These are phyloP conservation scores for Phaeoacremonium minimum DNA, from an alignment of 2,329 filamentous ascomycete species.

Conservation along the genomic window DNA sequence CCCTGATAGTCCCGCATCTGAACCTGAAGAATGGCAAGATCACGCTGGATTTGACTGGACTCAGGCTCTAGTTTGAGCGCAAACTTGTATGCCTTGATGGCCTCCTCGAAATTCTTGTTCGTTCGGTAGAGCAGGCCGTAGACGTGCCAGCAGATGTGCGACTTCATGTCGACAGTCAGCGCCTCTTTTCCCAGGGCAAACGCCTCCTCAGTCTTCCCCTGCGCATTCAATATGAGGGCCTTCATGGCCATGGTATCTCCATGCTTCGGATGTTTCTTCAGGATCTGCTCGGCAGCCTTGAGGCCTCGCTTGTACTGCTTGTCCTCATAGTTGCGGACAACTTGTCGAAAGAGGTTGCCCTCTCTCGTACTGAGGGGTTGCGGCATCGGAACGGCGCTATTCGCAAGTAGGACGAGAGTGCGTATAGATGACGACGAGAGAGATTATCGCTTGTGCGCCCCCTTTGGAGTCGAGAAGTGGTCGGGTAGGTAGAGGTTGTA, in stretches of 20 bases:
- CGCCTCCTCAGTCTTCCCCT: conserved; percentile 89
- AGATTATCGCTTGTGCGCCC: too few species aligned
- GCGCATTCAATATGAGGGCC: conserved; percentile 89
- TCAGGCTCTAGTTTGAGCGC: conserved; percentile 91
- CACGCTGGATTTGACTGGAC: conserved; percentile 87
- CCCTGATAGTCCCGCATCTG: conserved; percentile 96
- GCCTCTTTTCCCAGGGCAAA: conserved; percentile 91
- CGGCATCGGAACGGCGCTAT: conserved; percentile 63
- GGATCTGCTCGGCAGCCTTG: conserved; percentile 93
- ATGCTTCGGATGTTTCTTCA: conserved; percentile 92
- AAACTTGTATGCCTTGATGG: conserved; percentile 98
- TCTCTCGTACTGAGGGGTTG: conserved; percentile 82
- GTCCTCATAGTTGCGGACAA: conserved; percentile 94
- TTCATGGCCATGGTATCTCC: conserved; percentile 99
- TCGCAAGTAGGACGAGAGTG: too few species aligned
- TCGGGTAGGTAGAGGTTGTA: too few species aligned
- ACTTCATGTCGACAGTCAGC: conserved; percentile 95
- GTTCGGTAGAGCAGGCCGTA: conserved; percentile 91
- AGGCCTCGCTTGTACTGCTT: conserved; percentile 96
- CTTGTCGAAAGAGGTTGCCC: conserved; percentile 85
- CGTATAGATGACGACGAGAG: too few species aligned
- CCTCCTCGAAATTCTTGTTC: conserved; percentile 97
- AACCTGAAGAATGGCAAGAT: conserved; percentile 86
- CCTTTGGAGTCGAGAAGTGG: too few species aligned
- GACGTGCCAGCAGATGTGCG: conserved; percentile 98